Base-by-base conservation (phyloP, 2,329 filamentous ascomycete species). In the Orbilia brochopaga region DNA sequence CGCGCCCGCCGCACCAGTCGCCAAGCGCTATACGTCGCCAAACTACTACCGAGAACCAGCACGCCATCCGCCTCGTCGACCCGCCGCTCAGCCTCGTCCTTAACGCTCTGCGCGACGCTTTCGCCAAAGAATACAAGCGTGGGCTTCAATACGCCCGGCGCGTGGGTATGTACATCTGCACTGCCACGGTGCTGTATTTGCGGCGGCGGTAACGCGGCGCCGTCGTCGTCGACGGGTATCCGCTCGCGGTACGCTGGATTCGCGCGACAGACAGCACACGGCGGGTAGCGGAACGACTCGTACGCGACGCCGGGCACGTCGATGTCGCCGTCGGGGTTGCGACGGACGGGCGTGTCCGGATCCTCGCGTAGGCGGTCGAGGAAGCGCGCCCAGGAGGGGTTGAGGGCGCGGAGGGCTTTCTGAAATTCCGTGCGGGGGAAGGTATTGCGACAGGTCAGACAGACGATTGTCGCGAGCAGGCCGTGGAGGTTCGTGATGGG, bases 81-180 rank as follows among this genome's bases (percentile, higher is more conserved):
- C 11, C 90, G 89, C 27, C 86, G 81, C 78, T 97, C 92, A 1
- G 92, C 93, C 0, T 87, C 87, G 1, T 81, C 79, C 79, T 95
- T 97, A 37, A 92, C 87, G 0, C 80, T 77, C 0, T 81, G 79
- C 0, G 85, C 82, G 55, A 97, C 96, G 69, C 87, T 92, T 80
- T 97, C 94, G 15, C 94, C 94, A 79, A 97, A 97, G 91, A 97
- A 97, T 76, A 92, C 88, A 1, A 99, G 92, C 0, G 90, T 90
- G 2, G 94, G 94, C 78, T 97, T 97, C 62, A 99, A 79, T 40
- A 97, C 86, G 1, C 93, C 94, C 0, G 87, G 90, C 1, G 84
- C 87, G 75, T 86, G 88, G 1, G 21, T 60, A 50, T 72, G 54
- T 15, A 55, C 23, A 13, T 42, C n/a, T 3, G 56, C 50, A 13